Percentiles rank a stretch among this genome's conserved stretches.
Conservation (phyloP, 2,329 filamentous ascomycete species). For the Amauroascus verrucosus region DNA sequence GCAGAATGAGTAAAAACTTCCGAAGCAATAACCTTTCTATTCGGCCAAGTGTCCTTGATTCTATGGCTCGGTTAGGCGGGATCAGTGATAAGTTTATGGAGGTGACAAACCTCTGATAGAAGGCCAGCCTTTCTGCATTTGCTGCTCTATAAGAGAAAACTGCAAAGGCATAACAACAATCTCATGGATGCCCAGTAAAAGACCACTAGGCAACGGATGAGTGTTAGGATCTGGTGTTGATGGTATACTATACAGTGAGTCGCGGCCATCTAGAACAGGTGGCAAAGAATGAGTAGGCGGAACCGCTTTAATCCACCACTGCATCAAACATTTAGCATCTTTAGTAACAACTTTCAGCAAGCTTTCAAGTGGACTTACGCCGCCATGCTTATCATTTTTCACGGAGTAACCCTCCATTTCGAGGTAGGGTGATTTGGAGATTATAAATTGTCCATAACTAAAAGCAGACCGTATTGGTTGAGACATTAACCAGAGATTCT, state of each 20-base stretch:
- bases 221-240: conserved; percentile 5
- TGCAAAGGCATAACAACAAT: not conserved
- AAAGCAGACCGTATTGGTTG: not conserved
- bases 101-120: not conserved
- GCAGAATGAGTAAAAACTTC: not conserved
- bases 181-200: conserved; percentile 1
- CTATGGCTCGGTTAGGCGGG: not conserved
- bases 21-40: not conserved
- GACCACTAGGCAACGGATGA: conserved; percentile 1
- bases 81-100: not conserved
- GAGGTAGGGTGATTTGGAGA: conserved; percentile 6
- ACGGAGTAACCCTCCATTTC: not conserved
- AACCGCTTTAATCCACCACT: conserved; percentile 3
- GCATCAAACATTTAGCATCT: too few species aligned
- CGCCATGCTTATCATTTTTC: not conserved
- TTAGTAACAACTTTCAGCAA: too few species aligned
- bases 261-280: not conserved
- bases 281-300: not conserved
- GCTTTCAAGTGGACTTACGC: conserved; percentile 8
- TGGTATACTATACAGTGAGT: conserved; percentile 5
- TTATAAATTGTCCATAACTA: conserved; percentile 6
- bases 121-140: conserved; percentile 13
- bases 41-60: conserved; percentile 1
- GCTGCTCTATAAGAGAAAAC: not conserved
- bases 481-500: conserved; percentile 13